A percentile compares a stretch with the other conserved stretches of the same genome.
Evolutionary conservation across 176 grass and related monocot genomes (phyloP).

Genomic region (Lolium rigidum): DNA sequence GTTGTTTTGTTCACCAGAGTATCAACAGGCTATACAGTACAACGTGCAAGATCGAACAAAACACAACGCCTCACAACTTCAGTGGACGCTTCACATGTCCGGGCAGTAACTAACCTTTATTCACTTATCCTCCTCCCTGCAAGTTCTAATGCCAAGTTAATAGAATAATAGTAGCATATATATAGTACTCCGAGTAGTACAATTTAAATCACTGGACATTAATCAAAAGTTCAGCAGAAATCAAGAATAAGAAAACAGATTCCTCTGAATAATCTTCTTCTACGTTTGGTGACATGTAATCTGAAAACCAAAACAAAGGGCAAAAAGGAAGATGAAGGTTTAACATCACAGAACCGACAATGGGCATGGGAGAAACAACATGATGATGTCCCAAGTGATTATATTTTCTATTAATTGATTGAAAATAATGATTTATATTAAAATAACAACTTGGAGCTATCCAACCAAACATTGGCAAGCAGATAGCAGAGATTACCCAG

Average conservation of each 20-base stretch:
- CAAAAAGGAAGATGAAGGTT: background rate
- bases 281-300: background rate
- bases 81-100: background rate
- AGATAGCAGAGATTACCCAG: background rate
- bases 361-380: background rate
- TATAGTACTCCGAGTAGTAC: no score
- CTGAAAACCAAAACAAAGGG: background rate
- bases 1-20: background rate
- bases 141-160: background rate
- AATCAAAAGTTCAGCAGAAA: background rate
- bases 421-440: background rate
- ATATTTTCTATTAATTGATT: background rate
- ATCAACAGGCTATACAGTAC: background rate
- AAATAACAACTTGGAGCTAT: background rate
- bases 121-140: slow-evolving; percentile 6
- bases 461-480: background rate
- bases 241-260: background rate
- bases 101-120: background rate
- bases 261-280: background rate
- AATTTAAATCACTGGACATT: background rate
- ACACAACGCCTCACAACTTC: background rate
- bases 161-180: no score
- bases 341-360: background rate
- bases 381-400: background rate
- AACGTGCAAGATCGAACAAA: background rate